Base-by-base conservation (phyloP, 352 stramenopile species). In the Phytophthora ohioensis region DNA sequence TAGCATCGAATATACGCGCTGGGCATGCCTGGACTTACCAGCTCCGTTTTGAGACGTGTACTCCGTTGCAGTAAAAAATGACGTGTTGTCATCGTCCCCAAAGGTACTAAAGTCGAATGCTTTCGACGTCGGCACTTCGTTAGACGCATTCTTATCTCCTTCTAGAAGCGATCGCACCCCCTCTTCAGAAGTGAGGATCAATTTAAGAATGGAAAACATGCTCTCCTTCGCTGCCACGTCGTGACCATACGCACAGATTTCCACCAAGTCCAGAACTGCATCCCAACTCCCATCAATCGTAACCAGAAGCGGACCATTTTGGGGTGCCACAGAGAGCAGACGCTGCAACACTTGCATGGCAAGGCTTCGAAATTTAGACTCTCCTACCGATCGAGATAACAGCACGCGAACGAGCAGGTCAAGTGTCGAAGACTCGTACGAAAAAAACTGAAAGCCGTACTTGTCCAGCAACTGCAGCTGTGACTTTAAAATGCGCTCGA, bases 391-490 rank as follows among this genome's bases (percentile, higher is more conserved):
- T 61, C 49, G 52, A 63, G 66, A 57, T 32, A 57, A 66, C 46
- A 81, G 32, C 27, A 66, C 58, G 13, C 56, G 68, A 9, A 92
- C 42, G 2, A 94, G 59, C 13, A 94, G 60, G 34, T 87, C 81
- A 31, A 94, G 76, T 7, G 81, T 87, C 35, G 84, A 84, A 11
- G 76, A 92, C 58, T 94, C 80, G 61, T 79, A 94, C 10, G 84
- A 92, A 54, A 90, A 91, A 59, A 94, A 92, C 60, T 94, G 84
- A 64, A 88, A 87, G 39, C 75, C 84, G 38, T 91, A 94, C 47
- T 91, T 89, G 34, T 90, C 73, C 45, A 94, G 57, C 12, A 94
- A 64, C 42, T 85, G 83, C 30, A 90, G 30, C 51, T 92, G 85
- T 2, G 84, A 82, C 17, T 84, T 80, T 45, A 94, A 69, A 62